Percentiles rank a stretch among this genome's conserved stretches.
Evolutionary conservation across 768 basidiomycete species (phyloP).

Genomic region (Leccinum aurantiacum): DNA sequence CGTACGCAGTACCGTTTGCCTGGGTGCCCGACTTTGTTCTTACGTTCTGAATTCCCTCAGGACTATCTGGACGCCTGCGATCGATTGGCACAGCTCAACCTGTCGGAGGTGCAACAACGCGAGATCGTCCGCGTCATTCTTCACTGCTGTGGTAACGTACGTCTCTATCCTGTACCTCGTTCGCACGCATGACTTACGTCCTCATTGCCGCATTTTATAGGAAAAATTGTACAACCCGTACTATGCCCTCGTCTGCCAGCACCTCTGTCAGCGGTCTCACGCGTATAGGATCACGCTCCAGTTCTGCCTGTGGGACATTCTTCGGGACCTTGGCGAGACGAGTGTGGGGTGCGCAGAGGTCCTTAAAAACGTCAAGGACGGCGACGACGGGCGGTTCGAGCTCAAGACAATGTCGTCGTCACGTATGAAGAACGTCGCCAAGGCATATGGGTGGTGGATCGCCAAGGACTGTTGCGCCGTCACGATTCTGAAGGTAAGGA

Average conservation of each 20-base stretch:
- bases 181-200: neutral
- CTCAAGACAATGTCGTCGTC: slow-evolving; percentile 55
- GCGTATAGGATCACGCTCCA: slow-evolving; percentile 90
- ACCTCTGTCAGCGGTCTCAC: slow-evolving; percentile 76
- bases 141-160: slow-evolving; percentile 89
- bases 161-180: slow-evolving; percentile 18
- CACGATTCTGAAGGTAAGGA: slow-evolving; percentile 75
- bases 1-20: slow-evolving; percentile 44
- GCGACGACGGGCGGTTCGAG: slow-evolving; percentile 41
- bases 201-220: slow-evolving; percentile 28
- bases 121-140: slow-evolving; percentile 92
- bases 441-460: slow-evolving; percentile 90
- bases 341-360: slow-evolving; percentile 78
- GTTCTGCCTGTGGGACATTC: slow-evolving; percentile 95
- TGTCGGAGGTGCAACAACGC: slow-evolving; percentile 89
- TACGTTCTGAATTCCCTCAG: slow-evolving; percentile 40
- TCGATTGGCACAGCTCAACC: slow-evolving; percentile 75
- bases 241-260: slow-evolving; percentile 85
- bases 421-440: slow-evolving; percentile 71
- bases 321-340: slow-evolving; percentile 86
- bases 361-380: slow-evolving; percentile 57
- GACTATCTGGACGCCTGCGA: slow-evolving; percentile 97
- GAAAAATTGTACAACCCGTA: slow-evolving; percentile 95
- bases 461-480: slow-evolving; percentile 78
- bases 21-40: neutral